These are phyloP conservation scores for Podospora tetraspora DNA, from an alignment of 495 filamentous ascomycete genomes.

Conservation along the genomic window DNA sequence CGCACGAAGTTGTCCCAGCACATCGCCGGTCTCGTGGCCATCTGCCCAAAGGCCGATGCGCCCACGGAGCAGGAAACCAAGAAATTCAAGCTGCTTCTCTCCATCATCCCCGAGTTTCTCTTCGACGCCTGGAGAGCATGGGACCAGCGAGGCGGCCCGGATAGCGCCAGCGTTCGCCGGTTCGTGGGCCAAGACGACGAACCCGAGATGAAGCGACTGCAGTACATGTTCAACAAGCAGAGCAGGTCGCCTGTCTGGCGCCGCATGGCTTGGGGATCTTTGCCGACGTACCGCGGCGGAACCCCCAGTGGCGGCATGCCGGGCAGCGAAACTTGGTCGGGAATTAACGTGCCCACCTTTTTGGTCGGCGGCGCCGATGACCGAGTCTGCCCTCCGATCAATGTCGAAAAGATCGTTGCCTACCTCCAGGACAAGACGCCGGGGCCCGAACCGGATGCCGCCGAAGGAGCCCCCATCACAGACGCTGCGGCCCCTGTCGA, in stretches of 20 bases:
- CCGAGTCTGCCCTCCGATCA: conserved; percentile 60
- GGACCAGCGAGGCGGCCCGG: conserved; percentile 71
- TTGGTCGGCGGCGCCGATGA: conserved; percentile 76
- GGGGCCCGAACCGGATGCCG: background rate
- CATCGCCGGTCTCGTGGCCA: conserved; percentile 69
- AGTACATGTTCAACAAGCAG: conserved; percentile 78
- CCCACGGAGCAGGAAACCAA: conserved; percentile 50
- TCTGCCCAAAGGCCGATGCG: conserved; percentile 68
- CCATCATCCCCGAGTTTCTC: conserved; percentile 62
- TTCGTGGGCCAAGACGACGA: conserved; percentile 75
- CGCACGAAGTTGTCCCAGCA: conserved; percentile 49
- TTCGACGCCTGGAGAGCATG: conserved; percentile 75
- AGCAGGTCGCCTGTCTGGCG: conserved; percentile 76
- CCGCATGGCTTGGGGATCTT: conserved; percentile 70
- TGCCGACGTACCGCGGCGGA: conserved; percentile 51
- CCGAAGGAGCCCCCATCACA: background rate
- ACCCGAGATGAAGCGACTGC: conserved; percentile 66
- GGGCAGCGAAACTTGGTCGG: conserved; percentile 65
- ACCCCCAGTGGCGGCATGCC: conserved; percentile 59
- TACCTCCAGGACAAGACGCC: conserved; percentile 22
- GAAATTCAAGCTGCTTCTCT: conserved; percentile 51
- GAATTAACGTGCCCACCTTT: conserved; percentile 65
- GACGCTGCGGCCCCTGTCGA: background rate
- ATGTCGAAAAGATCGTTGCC: conserved; percentile 60
- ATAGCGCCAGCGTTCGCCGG: conserved; percentile 72